phyloP scores from a whole-genome alignment of 2,329 filamentous ascomycete genomes.

The Aspergillus alliaceus region DNA sequence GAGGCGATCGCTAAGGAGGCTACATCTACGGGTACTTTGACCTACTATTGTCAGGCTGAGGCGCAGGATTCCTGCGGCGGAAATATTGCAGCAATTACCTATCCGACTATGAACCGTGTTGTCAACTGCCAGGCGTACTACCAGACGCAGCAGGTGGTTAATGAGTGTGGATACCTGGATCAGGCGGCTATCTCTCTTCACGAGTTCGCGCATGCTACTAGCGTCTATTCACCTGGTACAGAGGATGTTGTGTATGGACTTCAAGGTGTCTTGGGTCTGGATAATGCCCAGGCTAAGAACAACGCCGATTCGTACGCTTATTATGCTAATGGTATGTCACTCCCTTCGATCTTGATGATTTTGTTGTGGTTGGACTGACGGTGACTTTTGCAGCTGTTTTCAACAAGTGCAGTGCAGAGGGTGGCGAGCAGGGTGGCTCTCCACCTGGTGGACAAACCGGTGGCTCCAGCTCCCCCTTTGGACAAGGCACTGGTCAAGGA shows the following conservation, averaged over 20 bases:
- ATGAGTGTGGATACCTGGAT: conserved; percentile 11
- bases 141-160: conserved; percentile 2
- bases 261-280: conserved; percentile 7
- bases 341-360: too few species aligned
- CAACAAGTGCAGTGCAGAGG: background rate
- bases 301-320: conserved; percentile 19
- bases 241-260: conserved; percentile 17
- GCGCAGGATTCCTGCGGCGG: conserved; percentile 13
- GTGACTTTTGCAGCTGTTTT: background rate
- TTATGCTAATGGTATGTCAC: conserved; percentile 14
- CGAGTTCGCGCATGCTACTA: conserved; percentile 16
- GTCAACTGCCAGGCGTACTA: conserved; percentile 20
- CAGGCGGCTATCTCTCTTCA: conserved; percentile 13
- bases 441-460: background rate
- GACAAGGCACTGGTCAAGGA: background rate
- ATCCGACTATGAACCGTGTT: conserved; percentile 11
- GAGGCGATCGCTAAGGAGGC: conserved; percentile 17
- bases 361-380: too few species aligned
- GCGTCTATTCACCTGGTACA: conserved; percentile 13
- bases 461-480: background rate
- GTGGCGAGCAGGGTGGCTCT: background rate
- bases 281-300: conserved; percentile 6
- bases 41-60: conserved; percentile 16
- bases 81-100: conserved; percentile 17
- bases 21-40: conserved; percentile 11